These are phyloP conservation scores for Pyricularia sp. DNA, from an alignment of 2,329 filamentous ascomycete genomes.

Conservation along the genomic window DNA sequence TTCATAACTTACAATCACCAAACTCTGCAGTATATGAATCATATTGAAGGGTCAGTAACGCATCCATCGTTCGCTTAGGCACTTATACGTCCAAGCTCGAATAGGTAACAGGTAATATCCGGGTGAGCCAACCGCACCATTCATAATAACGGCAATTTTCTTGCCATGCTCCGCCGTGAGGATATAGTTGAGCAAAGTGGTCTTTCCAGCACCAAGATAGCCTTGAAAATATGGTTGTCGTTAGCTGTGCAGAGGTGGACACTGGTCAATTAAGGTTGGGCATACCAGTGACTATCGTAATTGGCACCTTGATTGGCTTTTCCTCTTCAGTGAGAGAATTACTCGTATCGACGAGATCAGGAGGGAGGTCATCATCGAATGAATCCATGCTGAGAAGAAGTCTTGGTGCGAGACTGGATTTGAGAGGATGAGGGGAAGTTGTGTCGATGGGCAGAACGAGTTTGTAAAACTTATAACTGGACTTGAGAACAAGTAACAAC, in stretches of 20 bases:
- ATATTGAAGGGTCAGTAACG: not conserved
- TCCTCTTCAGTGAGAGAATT: constrained; percentile 33
- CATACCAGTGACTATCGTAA: constrained; percentile 74
- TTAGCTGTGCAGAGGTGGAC: not conserved
- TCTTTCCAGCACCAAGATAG: constrained; percentile 93
- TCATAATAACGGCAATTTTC: constrained; percentile 96
- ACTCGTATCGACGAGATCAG: constrained; percentile 48
- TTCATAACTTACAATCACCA: constrained; percentile 33
- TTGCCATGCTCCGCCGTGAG: constrained; percentile 92
- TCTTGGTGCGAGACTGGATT: not conserved
- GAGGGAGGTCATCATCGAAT: constrained; percentile 55
- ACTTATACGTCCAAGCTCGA: not conserved
- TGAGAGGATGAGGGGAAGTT: not conserved
- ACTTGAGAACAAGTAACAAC: no score
- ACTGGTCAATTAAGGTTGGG: not conserved
- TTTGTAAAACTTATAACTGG: not conserved
- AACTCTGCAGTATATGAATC: constrained; percentile 48
- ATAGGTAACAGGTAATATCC: not conserved
- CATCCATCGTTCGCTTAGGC: not conserved
- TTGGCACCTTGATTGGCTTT: constrained; percentile 59
- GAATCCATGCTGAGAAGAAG: constrained; percentile 39
- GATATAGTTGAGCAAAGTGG: constrained; percentile 91
- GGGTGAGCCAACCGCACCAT: constrained; percentile 42
- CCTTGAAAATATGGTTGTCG: constrained; percentile 36
- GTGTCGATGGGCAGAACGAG: not conserved